Conservation (phyloP, 768 basidiomycete species). For the Auriscalpium vulgare region DNA sequence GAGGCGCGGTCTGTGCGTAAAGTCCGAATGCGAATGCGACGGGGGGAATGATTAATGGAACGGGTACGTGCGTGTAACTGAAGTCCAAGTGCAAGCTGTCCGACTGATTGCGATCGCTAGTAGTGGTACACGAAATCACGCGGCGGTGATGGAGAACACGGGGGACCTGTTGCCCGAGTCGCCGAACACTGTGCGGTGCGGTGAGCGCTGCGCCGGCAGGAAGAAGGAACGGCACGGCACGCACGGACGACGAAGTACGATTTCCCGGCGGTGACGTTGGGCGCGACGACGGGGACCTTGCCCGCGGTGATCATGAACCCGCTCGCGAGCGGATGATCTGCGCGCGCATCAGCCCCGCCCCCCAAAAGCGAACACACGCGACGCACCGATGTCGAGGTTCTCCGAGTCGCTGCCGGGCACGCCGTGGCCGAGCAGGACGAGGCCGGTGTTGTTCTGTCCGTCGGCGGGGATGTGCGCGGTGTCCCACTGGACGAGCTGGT, state of each 20-base stretch:
- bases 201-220: too few relatives aligned
- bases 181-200: slow-evolving; percentile 23
- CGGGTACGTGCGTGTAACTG: too few relatives aligned
- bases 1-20: too few relatives aligned
- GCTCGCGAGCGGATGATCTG: slow-evolving; percentile 2
- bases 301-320: not conserved
- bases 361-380: not conserved
- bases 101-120: too few relatives aligned
- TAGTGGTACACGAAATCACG: too few relatives aligned
- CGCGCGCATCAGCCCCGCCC: not conserved
- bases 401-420: not conserved
- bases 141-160: slow-evolving; percentile 21
- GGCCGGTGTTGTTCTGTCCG: not conserved
- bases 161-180: slow-evolving; percentile 31
- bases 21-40: too few relatives aligned
- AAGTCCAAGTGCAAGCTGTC: too few relatives aligned
- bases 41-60: too few relatives aligned
- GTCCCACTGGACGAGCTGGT: slow-evolving; percentile 1
- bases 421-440: not conserved
- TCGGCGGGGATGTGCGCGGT: not conserved
- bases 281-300: not conserved
- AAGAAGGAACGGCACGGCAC: not conserved
- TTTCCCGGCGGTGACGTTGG: not conserved
- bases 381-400: not conserved
- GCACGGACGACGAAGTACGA: not conserved